phyloP scores from a whole-genome alignment of 176 grass and related monocot genomes.

The Avena atlantica region DNA sequence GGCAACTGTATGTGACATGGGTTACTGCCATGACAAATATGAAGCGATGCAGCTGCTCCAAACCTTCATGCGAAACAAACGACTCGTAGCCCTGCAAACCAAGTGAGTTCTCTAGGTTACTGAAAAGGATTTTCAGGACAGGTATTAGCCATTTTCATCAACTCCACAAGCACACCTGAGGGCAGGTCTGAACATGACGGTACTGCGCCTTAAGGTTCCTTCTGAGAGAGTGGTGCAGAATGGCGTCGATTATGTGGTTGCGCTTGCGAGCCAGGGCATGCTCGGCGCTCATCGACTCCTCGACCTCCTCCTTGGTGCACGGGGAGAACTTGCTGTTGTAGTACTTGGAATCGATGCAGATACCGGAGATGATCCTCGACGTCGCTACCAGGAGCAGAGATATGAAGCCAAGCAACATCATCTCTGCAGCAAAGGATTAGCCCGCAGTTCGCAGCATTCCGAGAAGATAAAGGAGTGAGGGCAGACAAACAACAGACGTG shows the following conservation, averaged over 20 bases:
- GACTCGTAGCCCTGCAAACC: slow-evolving; percentile 75
- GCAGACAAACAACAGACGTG: background rate
- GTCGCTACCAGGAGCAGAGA: slow-evolving; percentile 85
- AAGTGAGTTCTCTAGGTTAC: slow-evolving; percentile 33
- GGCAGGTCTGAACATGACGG: slow-evolving; percentile 48
- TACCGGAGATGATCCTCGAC: slow-evolving; percentile 82
- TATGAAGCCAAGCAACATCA: slow-evolving; percentile 98
- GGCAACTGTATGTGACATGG: slow-evolving; percentile 91
- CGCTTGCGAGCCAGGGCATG: slow-evolving; percentile 35
- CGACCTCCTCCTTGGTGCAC: slow-evolving; percentile 74
- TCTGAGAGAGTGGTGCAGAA: slow-evolving; percentile 58
- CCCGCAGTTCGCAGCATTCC: background rate
- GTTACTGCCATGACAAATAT: slow-evolving; percentile 99
- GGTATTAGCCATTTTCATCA: background rate
- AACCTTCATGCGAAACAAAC: slow-evolving; percentile 92
- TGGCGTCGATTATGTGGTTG: slow-evolving; percentile 50
- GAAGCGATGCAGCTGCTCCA: slow-evolving; percentile 95
- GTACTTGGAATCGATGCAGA: slow-evolving; percentile 90
- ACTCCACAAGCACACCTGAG: slow-evolving; percentile 52
- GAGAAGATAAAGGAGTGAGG: background rate
- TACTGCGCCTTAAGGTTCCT: slow-evolving; percentile 61
- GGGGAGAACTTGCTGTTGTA: slow-evolving; percentile 83
- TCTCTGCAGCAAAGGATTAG: slow-evolving; percentile 56
- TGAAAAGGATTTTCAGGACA: slow-evolving; percentile 9
- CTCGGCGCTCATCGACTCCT: slow-evolving; percentile 49